A percentile compares a stretch with the other conserved stretches of the same genome.
Conservation (phyloP, 495 filamentous ascomycete genomes). For the Hypoxylon rickii region DNA sequence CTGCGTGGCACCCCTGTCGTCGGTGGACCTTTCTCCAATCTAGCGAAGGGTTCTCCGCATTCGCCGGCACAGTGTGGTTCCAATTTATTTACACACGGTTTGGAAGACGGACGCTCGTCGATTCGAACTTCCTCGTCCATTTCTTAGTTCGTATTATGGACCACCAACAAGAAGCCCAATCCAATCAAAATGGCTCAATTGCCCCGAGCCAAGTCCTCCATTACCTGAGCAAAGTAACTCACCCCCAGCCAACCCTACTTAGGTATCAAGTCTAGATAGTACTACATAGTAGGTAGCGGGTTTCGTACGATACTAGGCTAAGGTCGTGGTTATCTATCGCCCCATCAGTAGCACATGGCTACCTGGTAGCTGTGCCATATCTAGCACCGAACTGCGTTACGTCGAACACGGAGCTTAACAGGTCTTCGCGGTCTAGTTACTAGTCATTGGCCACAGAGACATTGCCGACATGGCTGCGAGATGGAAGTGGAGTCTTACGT, state of each 20-base stretch:
- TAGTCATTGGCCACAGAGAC: background rate
- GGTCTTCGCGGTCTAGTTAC: too few species aligned
- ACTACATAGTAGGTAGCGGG: background rate
- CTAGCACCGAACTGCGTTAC: too few species aligned
- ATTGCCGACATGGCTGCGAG: background rate
- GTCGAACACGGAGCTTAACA: too few species aligned
- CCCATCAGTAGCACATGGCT: background rate
- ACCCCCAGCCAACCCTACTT: too few species aligned
- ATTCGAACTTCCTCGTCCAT: constrained; percentile 26
- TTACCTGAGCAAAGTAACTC: background rate
- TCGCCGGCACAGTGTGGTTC: constrained; percentile 13
- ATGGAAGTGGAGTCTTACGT: constrained; percentile 17
- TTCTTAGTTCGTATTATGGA: constrained; percentile 14
- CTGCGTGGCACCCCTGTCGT: background rate
- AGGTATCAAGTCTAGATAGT: too few species aligned
- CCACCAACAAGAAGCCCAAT: too few species aligned
- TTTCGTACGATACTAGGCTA: background rate
- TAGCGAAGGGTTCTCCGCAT: background rate
- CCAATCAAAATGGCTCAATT: too few species aligned
- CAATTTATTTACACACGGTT: constrained; percentile 7
- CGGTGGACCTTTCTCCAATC: background rate
- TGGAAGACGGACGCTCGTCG: constrained; percentile 21
- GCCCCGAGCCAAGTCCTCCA: background rate
- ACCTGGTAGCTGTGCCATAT: too few species aligned
- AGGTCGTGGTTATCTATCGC: background rate